phyloP scores from a whole-genome alignment of 441 rosid species.

The Biscutella laevigata region DNA sequence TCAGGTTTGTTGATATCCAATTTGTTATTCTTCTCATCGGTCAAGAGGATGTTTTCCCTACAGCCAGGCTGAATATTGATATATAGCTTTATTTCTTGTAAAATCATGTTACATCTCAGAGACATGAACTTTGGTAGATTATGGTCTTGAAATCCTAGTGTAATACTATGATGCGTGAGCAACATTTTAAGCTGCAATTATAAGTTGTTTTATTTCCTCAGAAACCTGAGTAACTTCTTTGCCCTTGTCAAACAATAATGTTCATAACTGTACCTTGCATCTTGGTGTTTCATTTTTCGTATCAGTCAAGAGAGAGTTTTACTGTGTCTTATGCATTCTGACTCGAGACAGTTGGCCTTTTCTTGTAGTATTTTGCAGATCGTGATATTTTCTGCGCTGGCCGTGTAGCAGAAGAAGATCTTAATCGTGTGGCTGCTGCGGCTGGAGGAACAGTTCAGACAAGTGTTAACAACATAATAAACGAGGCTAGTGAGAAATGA shows the following conservation, averaged over 20 bases:
- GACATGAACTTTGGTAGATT: conserved; percentile 11
- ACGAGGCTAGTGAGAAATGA: conserved; percentile 43
- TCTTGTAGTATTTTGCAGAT: conserved; percentile 88
- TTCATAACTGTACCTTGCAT: neutral
- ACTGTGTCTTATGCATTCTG: conserved; percentile 1
- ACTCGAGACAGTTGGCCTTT: no score
- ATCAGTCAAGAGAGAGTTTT: neutral
- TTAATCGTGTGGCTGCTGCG: conserved; percentile 91
- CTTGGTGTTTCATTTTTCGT: conserved; percentile 7
- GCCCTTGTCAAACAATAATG: neutral
- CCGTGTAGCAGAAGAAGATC: conserved; percentile 93
- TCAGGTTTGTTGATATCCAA: conserved; percentile 48
- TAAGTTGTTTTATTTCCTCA: neutral
- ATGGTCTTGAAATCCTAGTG: neutral
- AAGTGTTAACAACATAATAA: conserved; percentile 82
- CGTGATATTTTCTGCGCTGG: conserved; percentile 99
- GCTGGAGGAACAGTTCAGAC: conserved; percentile 95
- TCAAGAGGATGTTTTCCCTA: neutral
- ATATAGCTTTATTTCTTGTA: neutral
- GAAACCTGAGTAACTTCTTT: neutral
- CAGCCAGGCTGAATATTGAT: neutral
- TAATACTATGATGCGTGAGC: neutral
- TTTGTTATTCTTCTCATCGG: neutral
- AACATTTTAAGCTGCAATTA: neutral
- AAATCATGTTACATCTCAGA: neutral